Evolutionary conservation across 2,329 filamentous ascomycete species (phyloP), one percentile per base, ranked within the genome.

Genomic region (Stagonosporopsis tanaceti): DNA sequence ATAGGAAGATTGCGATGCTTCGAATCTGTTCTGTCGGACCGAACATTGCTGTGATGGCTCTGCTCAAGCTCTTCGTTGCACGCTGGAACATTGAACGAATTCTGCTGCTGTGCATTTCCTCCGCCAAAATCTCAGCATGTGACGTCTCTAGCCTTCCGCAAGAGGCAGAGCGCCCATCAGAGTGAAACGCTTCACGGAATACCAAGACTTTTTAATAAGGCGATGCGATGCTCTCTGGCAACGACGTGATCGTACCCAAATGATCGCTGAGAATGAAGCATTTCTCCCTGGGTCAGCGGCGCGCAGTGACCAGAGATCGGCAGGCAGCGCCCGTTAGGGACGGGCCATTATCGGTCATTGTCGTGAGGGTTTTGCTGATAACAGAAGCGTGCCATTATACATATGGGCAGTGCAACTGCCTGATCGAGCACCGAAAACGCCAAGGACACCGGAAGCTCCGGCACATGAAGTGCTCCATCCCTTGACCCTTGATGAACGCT

Each of bases 111-210:
- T 14, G 17, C 8, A n/a, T 12, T 15, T 22, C 20, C n/a, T 17
- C 8, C 37, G 42, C 24, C 24, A 38, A 41, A 11, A n/a, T 34
- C n/a, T 37, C 17, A 35, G 37, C 37, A 28, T 28, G 25, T 34
- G 32, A 38, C 42, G 39, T 50, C 34, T 44, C 53, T 44, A 34
- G 28, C 40, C 34, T 46, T 50, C 41, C 47, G 20, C 53, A 50
- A 34, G 32, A 34, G 15, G 50, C 12, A 32, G 54, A 25, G 2
- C 37, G 46, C 38, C 42, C 39, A 48, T 57, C 39, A 48, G 48
- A 32, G 37, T 53, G 54, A 57, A 57, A 57, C 54, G 38, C 38
- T 27, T 50, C 39, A 45, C 34, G 32, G 24, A 34, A 28, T 45
- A 30, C 48, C 50, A 53, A 50, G 54, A 53, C 44, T 45, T 40